Evolutionary conservation across 148 eudicot genomes (phyloP).

Genomic region (Suaeda aralocaspica): DNA sequence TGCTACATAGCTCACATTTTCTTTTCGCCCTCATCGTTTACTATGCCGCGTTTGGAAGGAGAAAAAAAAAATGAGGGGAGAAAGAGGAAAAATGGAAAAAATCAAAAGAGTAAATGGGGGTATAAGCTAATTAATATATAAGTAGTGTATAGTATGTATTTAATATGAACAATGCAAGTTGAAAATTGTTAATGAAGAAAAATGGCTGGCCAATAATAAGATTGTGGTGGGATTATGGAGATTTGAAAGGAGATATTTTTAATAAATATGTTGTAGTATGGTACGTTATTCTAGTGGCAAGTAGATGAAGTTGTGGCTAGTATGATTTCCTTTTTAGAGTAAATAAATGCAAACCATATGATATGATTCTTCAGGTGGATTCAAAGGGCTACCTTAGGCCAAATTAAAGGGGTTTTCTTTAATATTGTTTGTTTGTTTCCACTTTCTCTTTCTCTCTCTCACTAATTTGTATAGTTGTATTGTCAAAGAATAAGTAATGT

Average conservation of each 20-base stretch:
- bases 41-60: background rate
- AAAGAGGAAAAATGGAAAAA: background rate
- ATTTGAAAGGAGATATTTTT: constrained; percentile 14
- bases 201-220: background rate
- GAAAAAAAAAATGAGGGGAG: constrained; percentile 3
- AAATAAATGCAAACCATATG: constrained; percentile 20
- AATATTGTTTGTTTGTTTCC: background rate
- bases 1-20: constrained; percentile 29
- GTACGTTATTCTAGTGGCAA: constrained; percentile 24
- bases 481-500: too few relatives aligned
- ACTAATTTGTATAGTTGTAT: too few relatives aligned
- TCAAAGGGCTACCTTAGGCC: constrained; percentile 6
- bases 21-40: constrained; percentile 19
- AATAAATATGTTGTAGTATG: background rate
- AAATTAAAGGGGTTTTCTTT: background rate
- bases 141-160: constrained; percentile 3
- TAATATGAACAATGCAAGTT: too few relatives aligned
- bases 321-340: constrained; percentile 2
- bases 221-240: constrained; percentile 17
- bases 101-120: background rate
- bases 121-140: background rate
- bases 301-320: constrained; percentile 20
- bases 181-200: constrained; percentile 12
- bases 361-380: constrained; percentile 31
- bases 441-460: background rate